Conservation (phyloP, 306 rosid species). For the Crotalaria pallida region DNA sequence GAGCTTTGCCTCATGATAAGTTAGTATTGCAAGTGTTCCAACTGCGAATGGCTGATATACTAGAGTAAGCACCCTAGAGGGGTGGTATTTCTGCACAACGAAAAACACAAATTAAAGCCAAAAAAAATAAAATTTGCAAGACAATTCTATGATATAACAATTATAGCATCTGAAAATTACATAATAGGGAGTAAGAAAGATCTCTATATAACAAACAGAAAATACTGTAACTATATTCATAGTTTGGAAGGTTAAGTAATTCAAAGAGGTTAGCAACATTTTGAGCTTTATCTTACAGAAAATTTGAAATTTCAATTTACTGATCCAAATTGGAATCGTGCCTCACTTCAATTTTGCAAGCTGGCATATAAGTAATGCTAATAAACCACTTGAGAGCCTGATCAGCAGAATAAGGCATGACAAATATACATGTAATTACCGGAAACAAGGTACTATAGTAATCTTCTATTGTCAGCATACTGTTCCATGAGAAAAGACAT, state of each 20-base stretch:
- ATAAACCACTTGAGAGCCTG: neutral
- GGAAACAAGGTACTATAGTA: conserved; percentile 67
- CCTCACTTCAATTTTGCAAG: neutral
- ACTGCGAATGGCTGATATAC: conserved; percentile 85
- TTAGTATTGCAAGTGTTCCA: conserved; percentile 46
- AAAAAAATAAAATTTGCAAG: neutral
- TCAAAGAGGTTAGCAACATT: neutral
- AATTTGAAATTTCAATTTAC: neutral
- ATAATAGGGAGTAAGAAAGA: neutral
- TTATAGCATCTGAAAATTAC: neutral
- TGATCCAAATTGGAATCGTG: neutral
- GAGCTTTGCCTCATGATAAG: conserved; percentile 60
- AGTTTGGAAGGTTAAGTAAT: neutral
- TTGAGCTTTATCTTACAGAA: neutral
- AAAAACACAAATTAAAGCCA: neutral
- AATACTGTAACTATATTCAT: neutral
- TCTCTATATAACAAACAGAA: neutral
- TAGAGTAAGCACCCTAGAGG: conserved; percentile 77
- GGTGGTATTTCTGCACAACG: conserved; percentile 60
- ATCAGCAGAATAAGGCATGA: neutral
- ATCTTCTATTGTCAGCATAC: conserved; percentile 85
- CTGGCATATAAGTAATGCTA: neutral
- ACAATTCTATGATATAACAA: neutral
- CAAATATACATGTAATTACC: conserved; percentile 25
- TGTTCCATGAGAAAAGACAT: conserved; percentile 87